Evolutionary conservation across 2,329 filamentous ascomycete species (phyloP).

Genomic region (Fusarium virguliforme): DNA sequence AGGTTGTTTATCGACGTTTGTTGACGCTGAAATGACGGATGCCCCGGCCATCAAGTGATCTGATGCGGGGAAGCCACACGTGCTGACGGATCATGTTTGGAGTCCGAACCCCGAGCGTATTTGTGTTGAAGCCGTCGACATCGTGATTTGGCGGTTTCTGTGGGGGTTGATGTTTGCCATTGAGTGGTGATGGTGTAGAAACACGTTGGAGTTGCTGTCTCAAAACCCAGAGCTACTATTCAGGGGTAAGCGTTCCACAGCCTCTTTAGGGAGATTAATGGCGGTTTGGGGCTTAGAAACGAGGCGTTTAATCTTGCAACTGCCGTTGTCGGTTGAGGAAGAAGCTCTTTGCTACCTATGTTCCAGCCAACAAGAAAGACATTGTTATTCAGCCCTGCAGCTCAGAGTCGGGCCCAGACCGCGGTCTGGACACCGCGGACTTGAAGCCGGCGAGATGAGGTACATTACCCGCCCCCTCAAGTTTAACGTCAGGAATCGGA

Average conservation of each 20-base stretch:
- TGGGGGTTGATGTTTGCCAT: constrained; percentile 2
- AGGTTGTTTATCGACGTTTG: constrained; percentile 20
- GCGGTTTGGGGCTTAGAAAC: background rate
- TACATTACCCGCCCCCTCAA: background rate
- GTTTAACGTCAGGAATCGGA: background rate
- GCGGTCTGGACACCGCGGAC: background rate
- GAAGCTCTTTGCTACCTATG: background rate
- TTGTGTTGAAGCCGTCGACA: constrained; percentile 12
- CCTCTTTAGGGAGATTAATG: background rate
- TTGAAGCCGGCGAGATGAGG: background rate
- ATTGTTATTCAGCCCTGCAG: background rate
- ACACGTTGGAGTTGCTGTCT: background rate
- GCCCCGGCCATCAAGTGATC: constrained; percentile 24
- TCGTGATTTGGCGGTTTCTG: constrained; percentile 14
- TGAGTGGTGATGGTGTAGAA: background rate
- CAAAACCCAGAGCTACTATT: background rate
- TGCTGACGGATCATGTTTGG: constrained; percentile 22
- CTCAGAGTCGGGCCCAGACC: background rate
- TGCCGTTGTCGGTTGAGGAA: background rate
- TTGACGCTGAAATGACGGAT: constrained; percentile 20
- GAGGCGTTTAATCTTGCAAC: constrained; percentile 1
- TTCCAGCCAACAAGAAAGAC: background rate
- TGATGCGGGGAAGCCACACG: constrained; percentile 42
- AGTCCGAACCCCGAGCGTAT: constrained; percentile 4
- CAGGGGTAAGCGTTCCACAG: background rate